Conservation (phyloP, 2,329 filamentous ascomycete genomes). For the Colletotrichum australisinense region DNA sequence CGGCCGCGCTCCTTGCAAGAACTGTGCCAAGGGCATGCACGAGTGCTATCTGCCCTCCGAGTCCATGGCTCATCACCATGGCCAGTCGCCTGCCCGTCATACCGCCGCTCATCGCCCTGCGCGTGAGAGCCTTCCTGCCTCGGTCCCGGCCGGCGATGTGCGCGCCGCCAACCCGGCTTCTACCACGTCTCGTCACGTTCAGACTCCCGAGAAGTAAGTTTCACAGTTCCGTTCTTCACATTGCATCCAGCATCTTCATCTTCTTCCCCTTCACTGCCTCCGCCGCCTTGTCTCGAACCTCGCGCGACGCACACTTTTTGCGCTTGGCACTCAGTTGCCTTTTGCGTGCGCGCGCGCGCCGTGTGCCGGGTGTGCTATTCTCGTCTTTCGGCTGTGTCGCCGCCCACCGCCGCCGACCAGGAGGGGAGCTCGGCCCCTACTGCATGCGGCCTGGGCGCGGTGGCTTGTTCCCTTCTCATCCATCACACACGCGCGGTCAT, state of each 20-base stretch:
- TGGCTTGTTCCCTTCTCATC: conserved; percentile 31
- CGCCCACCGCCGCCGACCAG: conserved; percentile 26
- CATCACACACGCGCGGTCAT: conserved; percentile 10
- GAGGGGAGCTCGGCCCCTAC: conserved; percentile 32
- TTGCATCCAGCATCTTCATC: conserved; percentile 18
- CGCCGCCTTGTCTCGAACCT: not conserved
- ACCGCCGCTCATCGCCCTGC: conserved; percentile 60
- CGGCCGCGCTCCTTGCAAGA: conserved; percentile 71
- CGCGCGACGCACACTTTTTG: not conserved
- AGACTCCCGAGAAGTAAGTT: conserved; percentile 67
- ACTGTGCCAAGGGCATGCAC: conserved; percentile 73
- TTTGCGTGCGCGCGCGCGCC: not conserved
- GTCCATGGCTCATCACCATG: conserved; percentile 69
- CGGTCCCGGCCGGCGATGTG: conserved; percentile 57
- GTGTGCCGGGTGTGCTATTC: conserved; percentile 30
- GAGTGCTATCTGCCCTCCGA: conserved; percentile 72
- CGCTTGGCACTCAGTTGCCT: not conserved
- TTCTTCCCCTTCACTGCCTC: conserved; percentile 5
- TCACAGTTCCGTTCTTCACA: not conserved
- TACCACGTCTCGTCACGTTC: conserved; percentile 59
- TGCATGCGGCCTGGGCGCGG: conserved; percentile 36
- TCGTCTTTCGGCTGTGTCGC: conserved; percentile 32
- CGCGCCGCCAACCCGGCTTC: conserved; percentile 58
- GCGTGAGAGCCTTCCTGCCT: conserved; percentile 65
- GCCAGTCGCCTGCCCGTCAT: conserved; percentile 66